Percentiles rank a stretch among this genome's conserved stretches.
phyloP scores from a whole-genome alignment of 1,139 yeast genomes.

The Wickerhamiella infanticola region DNA sequence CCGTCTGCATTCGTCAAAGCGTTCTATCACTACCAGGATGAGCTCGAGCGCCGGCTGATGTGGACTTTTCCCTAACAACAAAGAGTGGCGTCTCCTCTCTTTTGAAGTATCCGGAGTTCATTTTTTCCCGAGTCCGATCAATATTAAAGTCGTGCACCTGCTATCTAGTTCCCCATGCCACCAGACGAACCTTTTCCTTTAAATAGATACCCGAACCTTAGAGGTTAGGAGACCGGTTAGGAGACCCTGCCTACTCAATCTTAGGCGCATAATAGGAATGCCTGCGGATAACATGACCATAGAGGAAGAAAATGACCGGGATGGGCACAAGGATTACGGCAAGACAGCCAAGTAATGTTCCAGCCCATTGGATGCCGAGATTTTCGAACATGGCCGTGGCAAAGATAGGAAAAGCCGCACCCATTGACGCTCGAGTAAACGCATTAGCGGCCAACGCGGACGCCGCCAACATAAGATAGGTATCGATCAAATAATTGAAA shows the following conservation, averaged over 20 bases:
- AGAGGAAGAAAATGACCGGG: slow-evolving; percentile 45
- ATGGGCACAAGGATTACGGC: slow-evolving; percentile 44
- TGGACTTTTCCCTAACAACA: slow-evolving; percentile 80
- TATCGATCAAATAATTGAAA: slow-evolving; percentile 65
- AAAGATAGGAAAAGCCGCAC: slow-evolving; percentile 71
- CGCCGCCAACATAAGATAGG: slow-evolving; percentile 65
- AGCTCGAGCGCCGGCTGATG: slow-evolving; percentile 78
- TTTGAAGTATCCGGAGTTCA: slow-evolving; percentile 28
- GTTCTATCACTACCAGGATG: slow-evolving; percentile 71
- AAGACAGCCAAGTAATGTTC: slow-evolving; percentile 59
- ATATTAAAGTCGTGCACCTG: too few species aligned
- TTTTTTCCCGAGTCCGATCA: too few species aligned
- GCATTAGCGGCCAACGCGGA: slow-evolving; percentile 85
- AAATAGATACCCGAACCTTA: too few species aligned
- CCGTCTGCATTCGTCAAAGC: slow-evolving; percentile 55
- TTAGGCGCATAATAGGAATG: slow-evolving; percentile 10
- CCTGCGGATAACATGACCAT: slow-evolving; percentile 10
- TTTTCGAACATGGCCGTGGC: slow-evolving; percentile 55
- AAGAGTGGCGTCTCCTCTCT: slow-evolving; percentile 62
- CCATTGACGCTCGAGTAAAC: slow-evolving; percentile 58
- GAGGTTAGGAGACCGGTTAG: too few species aligned
- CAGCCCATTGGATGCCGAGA: slow-evolving; percentile 74
- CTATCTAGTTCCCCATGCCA: too few species aligned
- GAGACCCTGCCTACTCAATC: neutral
- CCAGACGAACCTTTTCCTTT: too few species aligned